Conservation (phyloP, 179 eudicot species). For the Gypsophila paniculata region DNA sequence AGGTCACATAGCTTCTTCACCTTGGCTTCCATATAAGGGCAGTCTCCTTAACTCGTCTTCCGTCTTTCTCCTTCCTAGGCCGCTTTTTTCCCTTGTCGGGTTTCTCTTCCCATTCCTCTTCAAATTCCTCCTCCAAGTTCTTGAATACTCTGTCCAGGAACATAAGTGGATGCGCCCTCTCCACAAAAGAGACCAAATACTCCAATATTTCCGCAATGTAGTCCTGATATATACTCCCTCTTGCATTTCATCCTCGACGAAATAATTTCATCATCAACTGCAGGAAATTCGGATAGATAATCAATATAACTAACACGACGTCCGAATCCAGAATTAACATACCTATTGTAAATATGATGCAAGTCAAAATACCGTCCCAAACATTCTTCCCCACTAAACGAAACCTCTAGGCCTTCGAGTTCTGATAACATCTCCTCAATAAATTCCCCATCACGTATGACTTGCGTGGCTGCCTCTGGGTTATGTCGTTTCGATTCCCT, state of each 20-base stretch:
- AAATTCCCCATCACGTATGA: neutral
- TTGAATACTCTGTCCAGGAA: neutral
- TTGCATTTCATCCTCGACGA: neutral
- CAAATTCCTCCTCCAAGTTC: neutral
- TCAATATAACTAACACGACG: neutral
- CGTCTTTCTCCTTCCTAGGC: neutral
- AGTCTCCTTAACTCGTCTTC: neutral
- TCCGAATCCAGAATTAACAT: constrained; percentile 3
- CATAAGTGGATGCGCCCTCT: constrained; percentile 1
- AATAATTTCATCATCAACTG: neutral
- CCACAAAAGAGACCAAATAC: constrained; percentile 10
- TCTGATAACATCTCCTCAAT: neutral
- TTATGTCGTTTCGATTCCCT: neutral
- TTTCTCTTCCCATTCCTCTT: neutral
- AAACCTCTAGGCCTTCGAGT: neutral
- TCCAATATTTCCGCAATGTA: constrained; percentile 3
- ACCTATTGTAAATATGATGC: constrained; percentile 3
- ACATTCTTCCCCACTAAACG: constrained; percentile 8
- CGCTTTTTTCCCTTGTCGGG: neutral
- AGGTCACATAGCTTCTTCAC: constrained; percentile 18
- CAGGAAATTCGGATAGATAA: constrained; percentile 3
- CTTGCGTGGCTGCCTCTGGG: neutral
- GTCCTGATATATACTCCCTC: neutral
- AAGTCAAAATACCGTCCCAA: constrained; percentile 15
- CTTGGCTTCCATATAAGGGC: constrained; percentile 8